Evolutionary conservation across 2,329 filamentous ascomycete species (phyloP).

Genomic region (Cryphonectria radicalis): DNA sequence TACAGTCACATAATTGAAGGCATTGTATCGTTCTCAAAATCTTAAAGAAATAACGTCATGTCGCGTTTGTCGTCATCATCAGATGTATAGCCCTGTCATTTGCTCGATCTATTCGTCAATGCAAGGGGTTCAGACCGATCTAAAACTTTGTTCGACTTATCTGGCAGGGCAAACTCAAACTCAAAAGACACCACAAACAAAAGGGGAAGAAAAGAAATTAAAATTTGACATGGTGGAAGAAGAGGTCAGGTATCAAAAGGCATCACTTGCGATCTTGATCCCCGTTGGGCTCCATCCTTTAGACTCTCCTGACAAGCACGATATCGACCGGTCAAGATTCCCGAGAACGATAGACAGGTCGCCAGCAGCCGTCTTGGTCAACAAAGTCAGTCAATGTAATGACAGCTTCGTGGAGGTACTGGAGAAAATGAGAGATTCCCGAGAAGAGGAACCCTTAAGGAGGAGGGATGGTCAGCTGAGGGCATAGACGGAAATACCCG

Average conservation of each 20-base stretch:
- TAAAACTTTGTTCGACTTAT: neutral
- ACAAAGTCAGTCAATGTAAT: neutral
- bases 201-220: too few species aligned
- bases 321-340: neutral
- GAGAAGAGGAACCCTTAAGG: too few species aligned
- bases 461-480: too few species aligned
- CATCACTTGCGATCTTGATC: neutral
- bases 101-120: neutral
- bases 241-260: neutral
- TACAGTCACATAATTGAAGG: neutral
- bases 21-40: neutral
- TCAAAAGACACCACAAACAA: too few species aligned
- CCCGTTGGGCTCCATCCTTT: neutral
- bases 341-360: neutral
- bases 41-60: neutral
- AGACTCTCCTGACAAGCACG: neutral
- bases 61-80: neutral
- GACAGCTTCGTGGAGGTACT: too few species aligned
- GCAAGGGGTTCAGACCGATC: neutral
- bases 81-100: neutral
- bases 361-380: neutral
- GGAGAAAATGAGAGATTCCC: neutral
- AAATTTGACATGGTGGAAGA: neutral
- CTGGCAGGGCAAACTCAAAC: neutral
- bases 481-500: neutral